Evolutionary conservation across 2,329 filamentous ascomycete species (phyloP).

Genomic region (Claviceps capensis): DNA sequence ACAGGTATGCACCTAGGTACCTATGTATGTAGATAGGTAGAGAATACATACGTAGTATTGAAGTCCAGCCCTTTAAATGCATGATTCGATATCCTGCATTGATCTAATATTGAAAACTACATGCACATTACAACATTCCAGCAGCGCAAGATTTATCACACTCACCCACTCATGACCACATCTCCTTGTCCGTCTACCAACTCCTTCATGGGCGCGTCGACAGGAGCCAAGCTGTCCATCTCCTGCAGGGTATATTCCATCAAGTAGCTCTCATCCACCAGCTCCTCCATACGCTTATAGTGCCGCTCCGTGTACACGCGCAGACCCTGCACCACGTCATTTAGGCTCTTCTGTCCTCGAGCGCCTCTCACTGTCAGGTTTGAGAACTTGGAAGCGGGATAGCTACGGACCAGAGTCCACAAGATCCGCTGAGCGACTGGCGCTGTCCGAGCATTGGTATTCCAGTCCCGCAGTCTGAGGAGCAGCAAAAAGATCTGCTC

Average conservation of each 20-base stretch:
- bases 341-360: slow-evolving; percentile 51
- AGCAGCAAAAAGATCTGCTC: slow-evolving; percentile 78
- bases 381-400: slow-evolving; percentile 66
- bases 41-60: no score
- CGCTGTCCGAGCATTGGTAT: slow-evolving; percentile 82
- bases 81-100: neutral
- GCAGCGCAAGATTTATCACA: neutral
- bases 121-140: neutral
- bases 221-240: slow-evolving; percentile 63
- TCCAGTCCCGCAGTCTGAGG: slow-evolving; percentile 83
- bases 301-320: slow-evolving; percentile 86
- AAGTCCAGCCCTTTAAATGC: neutral
- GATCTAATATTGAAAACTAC: neutral
- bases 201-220: slow-evolving; percentile 20
- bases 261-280: slow-evolving; percentile 88
- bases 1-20: no score
- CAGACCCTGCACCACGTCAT: slow-evolving; percentile 77
- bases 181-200: slow-evolving; percentile 18
- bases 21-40: neutral
- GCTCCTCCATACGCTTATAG: slow-evolving; percentile 76
- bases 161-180: slow-evolving; percentile 4
- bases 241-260: slow-evolving; percentile 85
- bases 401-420: slow-evolving; percentile 64
- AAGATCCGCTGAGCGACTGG: slow-evolving; percentile 76
- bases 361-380: slow-evolving; percentile 48